Conservation (phyloP, 208 protist genomes). For the Crithidia fasciculata region DNA sequence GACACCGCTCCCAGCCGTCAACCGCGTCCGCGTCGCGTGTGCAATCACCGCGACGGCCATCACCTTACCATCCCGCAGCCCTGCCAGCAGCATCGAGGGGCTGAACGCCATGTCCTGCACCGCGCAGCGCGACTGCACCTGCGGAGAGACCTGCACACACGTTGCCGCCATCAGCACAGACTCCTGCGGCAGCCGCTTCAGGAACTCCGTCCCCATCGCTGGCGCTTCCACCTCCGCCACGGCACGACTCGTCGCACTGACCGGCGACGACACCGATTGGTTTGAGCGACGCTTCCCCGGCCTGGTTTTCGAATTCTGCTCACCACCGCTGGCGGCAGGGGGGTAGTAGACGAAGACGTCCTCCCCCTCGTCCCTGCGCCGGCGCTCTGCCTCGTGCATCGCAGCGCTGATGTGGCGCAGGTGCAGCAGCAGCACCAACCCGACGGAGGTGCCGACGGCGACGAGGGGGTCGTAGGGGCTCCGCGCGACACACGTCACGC, state of each 20-base stretch:
- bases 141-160: slow-evolving; percentile 51
- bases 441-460: slow-evolving; percentile 70
- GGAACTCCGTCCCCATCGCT: slow-evolving; percentile 16
- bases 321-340: not conserved
- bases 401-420: slow-evolving; percentile 34
- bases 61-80: slow-evolving; percentile 76
- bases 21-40: slow-evolving; percentile 34
- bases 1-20: slow-evolving; percentile 27
- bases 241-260: slow-evolving; percentile 4
- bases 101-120: slow-evolving; percentile 74
- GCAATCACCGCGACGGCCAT: slow-evolving; percentile 72
- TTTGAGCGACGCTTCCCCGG: not conserved
- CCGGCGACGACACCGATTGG: not conserved
- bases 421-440: slow-evolving; percentile 63
- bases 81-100: slow-evolving; percentile 85
- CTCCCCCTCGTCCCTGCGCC: slow-evolving; percentile 35
- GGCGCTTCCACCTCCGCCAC: slow-evolving; percentile 15
- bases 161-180: slow-evolving; percentile 45
- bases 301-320: not conserved
- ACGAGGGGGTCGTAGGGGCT: slow-evolving; percentile 80
- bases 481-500: slow-evolving; percentile 55
- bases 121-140: slow-evolving; percentile 28
- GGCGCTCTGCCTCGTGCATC: slow-evolving; percentile 19
- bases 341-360: slow-evolving; percentile 44
- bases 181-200: slow-evolving; percentile 17